A percentile compares a stretch with the other conserved stretches of the same genome.
Conservation (phyloP, 1,284 basidiomycete species). For the Leucoagaricus sp. region DNA sequence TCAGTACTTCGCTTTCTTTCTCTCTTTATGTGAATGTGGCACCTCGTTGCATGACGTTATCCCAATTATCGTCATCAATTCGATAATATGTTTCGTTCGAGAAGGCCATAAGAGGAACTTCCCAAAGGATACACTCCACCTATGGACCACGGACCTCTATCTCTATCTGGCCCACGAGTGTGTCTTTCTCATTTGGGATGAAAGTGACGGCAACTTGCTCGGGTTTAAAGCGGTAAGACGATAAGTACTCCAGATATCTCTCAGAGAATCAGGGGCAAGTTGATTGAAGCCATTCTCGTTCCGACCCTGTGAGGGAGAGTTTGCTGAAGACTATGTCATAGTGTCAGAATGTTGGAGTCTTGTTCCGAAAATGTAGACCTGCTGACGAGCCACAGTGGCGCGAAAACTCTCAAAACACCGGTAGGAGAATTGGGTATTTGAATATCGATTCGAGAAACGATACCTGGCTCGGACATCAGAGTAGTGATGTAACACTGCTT, state of each 20-base stretch:
- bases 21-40: conserved; percentile 8
- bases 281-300: conserved; percentile 68
- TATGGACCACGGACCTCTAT: conserved; percentile 81
- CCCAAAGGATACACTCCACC: conserved; percentile 93
- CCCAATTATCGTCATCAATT: conserved; percentile 81
- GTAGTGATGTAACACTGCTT: conserved; percentile 86
- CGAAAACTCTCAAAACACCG: conserved; percentile 70
- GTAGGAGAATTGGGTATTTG: conserved; percentile 71
- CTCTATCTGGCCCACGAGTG: conserved; percentile 67
- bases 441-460: conserved; percentile 86
- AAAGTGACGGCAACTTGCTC: conserved; percentile 79
- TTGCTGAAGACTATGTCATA: conserved; percentile 62
- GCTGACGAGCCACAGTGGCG: conserved; percentile 66
- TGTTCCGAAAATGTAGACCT: neutral
- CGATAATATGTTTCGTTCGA: conserved; percentile 80
- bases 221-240: conserved; percentile 76
- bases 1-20: no score
- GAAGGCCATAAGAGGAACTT: conserved; percentile 92
- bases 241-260: conserved; percentile 81
- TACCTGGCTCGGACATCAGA: conserved; percentile 71
- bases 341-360: neutral
- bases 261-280: conserved; percentile 79
- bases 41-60: conserved; percentile 80
- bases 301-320: conserved; percentile 61
- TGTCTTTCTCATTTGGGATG: conserved; percentile 50